Evolutionary conservation across 2,329 filamentous ascomycete species (phyloP).

Genomic region (Simplicillium sp.): DNA sequence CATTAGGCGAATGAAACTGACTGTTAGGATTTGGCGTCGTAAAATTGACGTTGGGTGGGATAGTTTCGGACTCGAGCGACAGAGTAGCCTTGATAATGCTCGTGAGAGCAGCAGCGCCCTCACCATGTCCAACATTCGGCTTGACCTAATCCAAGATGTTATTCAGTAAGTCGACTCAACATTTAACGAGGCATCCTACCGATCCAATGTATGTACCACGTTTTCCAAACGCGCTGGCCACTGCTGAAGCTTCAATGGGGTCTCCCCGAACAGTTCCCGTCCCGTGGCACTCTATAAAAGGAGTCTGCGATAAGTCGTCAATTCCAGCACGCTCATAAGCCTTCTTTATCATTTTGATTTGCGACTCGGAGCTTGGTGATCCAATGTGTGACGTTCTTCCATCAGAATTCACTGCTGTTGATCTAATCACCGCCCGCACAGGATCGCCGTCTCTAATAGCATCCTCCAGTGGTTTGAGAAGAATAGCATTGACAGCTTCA

Average conservation of each 20-base stretch:
- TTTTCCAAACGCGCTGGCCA: slow-evolving; percentile 4
- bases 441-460: slow-evolving; percentile 14
- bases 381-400: slow-evolving; percentile 1
- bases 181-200: slow-evolving; percentile 3
- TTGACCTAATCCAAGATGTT: slow-evolving; percentile 16
- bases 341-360: slow-evolving; percentile 4
- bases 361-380: slow-evolving; percentile 3
- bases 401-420: slow-evolving; percentile 9
- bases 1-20: slow-evolving; percentile 11
- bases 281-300: slow-evolving; percentile 19
- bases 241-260: slow-evolving; percentile 7
- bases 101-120: slow-evolving; percentile 15
- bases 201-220: not conserved
- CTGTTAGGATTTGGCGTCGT: slow-evolving; percentile 13
- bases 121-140: slow-evolving; percentile 19
- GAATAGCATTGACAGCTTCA: slow-evolving; percentile 18
- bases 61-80: slow-evolving; percentile 13
- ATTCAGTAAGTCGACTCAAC: slow-evolving; percentile 5
- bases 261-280: slow-evolving; percentile 10
- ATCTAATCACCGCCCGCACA: slow-evolving; percentile 10
- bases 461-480: slow-evolving; percentile 17
- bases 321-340: slow-evolving; percentile 9
- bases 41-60: slow-evolving; percentile 15
- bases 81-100: slow-evolving; percentile 17
- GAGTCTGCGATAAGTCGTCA: slow-evolving; percentile 21